Evolutionary conservation across 768 basidiomycete genomes (phyloP).

Genomic region (Erythrobasidium yunnanense): DNA sequence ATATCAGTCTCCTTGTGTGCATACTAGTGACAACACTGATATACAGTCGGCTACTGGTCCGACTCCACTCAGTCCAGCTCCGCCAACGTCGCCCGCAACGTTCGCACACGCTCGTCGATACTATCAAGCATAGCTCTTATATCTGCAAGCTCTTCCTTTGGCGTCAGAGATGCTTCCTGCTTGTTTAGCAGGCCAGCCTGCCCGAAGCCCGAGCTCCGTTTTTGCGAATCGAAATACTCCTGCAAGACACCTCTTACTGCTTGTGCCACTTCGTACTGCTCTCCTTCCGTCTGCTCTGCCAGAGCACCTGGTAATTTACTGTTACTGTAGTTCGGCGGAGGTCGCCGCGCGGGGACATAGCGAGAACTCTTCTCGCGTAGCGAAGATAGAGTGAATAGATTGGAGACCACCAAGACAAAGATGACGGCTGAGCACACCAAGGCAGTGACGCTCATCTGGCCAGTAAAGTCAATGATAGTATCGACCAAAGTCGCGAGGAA

Average conservation of each 20-base stretch:
- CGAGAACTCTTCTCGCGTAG: slow-evolving; percentile 9
- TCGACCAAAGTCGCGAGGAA: slow-evolving; percentile 25
- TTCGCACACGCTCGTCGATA: neutral
- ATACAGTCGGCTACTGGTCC: too few species aligned
- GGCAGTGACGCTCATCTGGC: slow-evolving; percentile 42
- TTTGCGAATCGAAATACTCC: slow-evolving; percentile 31
- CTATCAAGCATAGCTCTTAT: neutral
- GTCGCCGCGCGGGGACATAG: slow-evolving; percentile 1
- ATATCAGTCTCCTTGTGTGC: too few species aligned
- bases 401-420: slow-evolving; percentile 60
- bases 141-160: neutral
- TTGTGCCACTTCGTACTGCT: slow-evolving; percentile 29
- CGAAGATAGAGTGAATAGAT: slow-evolving; percentile 56
- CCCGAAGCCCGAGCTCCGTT: neutral
- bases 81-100: neutral
- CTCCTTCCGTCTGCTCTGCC: neutral
- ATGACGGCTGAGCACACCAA: slow-evolving; percentile 63
- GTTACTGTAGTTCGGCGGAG: neutral
- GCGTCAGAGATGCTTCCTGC: neutral
- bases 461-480: slow-evolving; percentile 28
- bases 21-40: too few species aligned
- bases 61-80: neutral
- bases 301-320: neutral
- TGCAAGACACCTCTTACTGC: slow-evolving; percentile 34
- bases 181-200: neutral